These are phyloP conservation scores for Salix udensis DNA, from an alignment of 345 rosid genomes.

Conservation along the genomic window DNA sequence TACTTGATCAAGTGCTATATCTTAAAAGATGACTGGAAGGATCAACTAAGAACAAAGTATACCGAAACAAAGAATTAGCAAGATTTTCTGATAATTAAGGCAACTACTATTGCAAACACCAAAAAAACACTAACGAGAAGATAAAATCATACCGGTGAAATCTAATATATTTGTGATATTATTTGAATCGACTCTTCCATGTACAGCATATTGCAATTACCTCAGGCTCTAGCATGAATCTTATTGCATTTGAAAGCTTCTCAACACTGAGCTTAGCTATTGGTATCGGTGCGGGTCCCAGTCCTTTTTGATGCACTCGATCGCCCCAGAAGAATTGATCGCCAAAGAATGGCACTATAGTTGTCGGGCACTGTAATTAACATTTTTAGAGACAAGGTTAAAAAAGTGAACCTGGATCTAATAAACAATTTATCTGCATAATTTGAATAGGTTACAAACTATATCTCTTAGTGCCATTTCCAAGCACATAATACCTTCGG, in stretches of 20 bases:
- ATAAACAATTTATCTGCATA: not conserved
- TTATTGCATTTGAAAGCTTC: constrained; percentile 71
- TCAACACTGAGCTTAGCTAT: constrained; percentile 69
- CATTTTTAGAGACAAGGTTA: constrained; percentile 6
- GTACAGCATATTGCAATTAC: constrained; percentile 31
- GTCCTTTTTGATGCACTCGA: constrained; percentile 56
- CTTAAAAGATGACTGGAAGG: not conserved
- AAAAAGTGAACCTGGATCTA: not conserved
- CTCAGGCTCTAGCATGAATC: constrained; percentile 91
- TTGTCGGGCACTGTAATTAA: constrained; percentile 81
- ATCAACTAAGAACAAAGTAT: not conserved
- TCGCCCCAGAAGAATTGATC: constrained; percentile 99
- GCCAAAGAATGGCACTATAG: constrained; percentile 93
- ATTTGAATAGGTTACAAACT: not conserved
- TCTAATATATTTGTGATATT: not conserved
- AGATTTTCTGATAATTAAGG: not conserved
- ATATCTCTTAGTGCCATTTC: not conserved
- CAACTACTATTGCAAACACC: not conserved
- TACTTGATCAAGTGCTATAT: not conserved
- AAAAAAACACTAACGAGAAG: not conserved
- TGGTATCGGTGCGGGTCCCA: constrained; percentile 87
- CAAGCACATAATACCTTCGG: not conserved
- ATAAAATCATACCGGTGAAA: not conserved
- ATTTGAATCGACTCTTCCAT: not conserved
- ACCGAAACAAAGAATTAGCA: not conserved